These are phyloP conservation scores for Gastrolobium bilobum DNA, from an alignment of 306 rosid species.

Conservation along the genomic window DNA sequence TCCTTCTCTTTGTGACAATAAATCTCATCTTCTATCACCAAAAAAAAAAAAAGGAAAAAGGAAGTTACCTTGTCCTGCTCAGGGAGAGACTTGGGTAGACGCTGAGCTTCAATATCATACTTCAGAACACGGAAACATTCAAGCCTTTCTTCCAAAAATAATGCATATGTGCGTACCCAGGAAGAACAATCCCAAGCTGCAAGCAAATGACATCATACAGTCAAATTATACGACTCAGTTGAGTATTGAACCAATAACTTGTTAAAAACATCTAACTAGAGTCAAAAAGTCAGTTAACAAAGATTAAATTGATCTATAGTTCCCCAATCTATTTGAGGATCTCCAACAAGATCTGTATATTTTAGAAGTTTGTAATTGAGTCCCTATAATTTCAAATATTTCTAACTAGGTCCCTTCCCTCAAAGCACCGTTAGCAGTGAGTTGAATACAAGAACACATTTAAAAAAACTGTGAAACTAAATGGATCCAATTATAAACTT, in stretches of 20 bases:
- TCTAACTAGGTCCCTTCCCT: background rate
- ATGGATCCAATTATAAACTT: background rate
- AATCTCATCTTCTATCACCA: background rate
- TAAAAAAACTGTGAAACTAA: background rate
- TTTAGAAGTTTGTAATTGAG: background rate
- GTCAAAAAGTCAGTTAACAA: background rate
- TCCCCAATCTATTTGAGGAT: background rate
- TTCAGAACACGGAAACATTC: conserved; percentile 80
- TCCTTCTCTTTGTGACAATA: background rate
- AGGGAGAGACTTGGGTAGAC: conserved; percentile 76
- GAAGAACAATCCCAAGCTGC: conserved; percentile 96
- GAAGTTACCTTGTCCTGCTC: conserved; percentile 72
- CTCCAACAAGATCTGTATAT: background rate
- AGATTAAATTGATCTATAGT: background rate
- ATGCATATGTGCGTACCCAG: conserved; percentile 90
- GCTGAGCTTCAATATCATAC: conserved; percentile 89
- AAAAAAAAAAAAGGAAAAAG: background rate
- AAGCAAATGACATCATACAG: conserved; percentile 33
- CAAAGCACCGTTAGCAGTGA: background rate
- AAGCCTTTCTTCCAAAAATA: conserved; percentile 89
- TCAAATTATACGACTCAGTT: background rate
- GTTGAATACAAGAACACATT: background rate
- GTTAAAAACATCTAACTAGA: conserved; percentile 2
- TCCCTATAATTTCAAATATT: background rate
- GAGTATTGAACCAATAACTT: conserved; percentile 19